phyloP scores from a whole-genome alignment of 2,329 filamentous ascomycete genomes.

The Tolypocladium tropicale region DNA sequence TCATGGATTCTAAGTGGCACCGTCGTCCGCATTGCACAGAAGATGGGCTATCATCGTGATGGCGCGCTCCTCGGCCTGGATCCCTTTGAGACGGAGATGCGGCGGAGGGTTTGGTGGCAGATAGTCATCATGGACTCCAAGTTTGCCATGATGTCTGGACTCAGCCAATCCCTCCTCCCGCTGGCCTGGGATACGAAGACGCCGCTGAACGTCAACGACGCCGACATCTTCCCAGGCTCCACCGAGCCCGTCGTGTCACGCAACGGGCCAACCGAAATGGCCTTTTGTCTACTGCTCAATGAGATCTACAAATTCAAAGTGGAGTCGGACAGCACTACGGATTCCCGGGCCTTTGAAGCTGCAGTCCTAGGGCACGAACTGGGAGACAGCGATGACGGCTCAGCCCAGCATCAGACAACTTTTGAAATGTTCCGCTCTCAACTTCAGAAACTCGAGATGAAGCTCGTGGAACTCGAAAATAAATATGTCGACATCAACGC shows the following conservation, averaged over 20 bases:
- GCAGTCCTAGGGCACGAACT: conserved; percentile 36
- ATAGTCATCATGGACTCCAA: conserved; percentile 48
- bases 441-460: conserved; percentile 30
- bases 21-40: conserved; percentile 53
- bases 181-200: conserved; percentile 45
- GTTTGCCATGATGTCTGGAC: conserved; percentile 46
- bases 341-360: conserved; percentile 36
- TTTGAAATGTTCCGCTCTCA: conserved; percentile 31
- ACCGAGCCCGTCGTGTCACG: conserved; percentile 38
- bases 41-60: conserved; percentile 57
- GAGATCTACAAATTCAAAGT: conserved; percentile 40
- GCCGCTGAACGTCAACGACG: conserved; percentile 49
- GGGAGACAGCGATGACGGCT: conserved; percentile 13
- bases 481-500: conserved; percentile 41
- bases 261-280: conserved; percentile 52
- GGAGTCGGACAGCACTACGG: conserved; percentile 27
- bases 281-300: conserved; percentile 41
- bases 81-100: conserved; percentile 57
- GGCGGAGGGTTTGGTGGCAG: conserved; percentile 58
- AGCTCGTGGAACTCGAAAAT: conserved; percentile 34
- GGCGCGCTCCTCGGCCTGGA: conserved; percentile 44
- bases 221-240: conserved; percentile 44
- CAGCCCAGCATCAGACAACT: conserved; percentile 2
- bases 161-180: conserved; percentile 41
- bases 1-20: conserved; percentile 52